Evolutionary conservation across 805 yeast genomes (phyloP), one percentile per base, ranked within the genome.

Genomic region (Candida alai): DNA sequence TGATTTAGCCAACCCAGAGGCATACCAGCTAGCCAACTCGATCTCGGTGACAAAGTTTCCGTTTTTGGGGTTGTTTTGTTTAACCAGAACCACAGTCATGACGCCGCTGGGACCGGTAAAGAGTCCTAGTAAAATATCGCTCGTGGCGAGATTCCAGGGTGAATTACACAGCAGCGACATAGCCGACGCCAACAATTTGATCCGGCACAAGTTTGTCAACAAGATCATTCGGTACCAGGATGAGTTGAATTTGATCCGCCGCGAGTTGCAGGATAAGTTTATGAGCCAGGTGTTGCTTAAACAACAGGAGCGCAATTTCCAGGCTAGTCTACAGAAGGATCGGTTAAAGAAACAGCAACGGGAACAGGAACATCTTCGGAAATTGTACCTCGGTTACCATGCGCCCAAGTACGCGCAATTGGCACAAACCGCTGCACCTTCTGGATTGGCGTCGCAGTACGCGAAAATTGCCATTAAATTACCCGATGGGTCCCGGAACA

Each of bases 301-400:
- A 40, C 80, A 81, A 47, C 96, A 89, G 56, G 93, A 87, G 49
- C 61, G 72, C 28, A 87, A 93, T 14, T 88, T 79, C 58, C 78
- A 80, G 49, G 73, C 73, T 22, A 79, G 95, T 0, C 62, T 89
- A 22, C 71, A 73, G 12, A 68, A 74, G 22, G 97, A 89, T 58
- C 70, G 79, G 36, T 66, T 68, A 34, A 65, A 80, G 47, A 61
- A 60, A 39, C 44, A 44, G 25, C 51, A 54, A 34, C 58, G 54
- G 40, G 35, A 40, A 19, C 26, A 47, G 18, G 58, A 56, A 30
- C 41, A 49, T 23, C 41, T 54, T 20, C 72, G 69, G 16, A 64
- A 62, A 32, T 66, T 68, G 44, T 65, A 56, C 43, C 45, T 65
- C 32, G 39, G 47, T 18, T 57, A 54, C 49, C 54, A 51, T 39